A percentile compares a stretch with the other conserved stretches of the same genome.
These are phyloP conservation scores for Linum trigynum DNA, from an alignment of 345 rosid genomes.

Conservation along the genomic window DNA sequence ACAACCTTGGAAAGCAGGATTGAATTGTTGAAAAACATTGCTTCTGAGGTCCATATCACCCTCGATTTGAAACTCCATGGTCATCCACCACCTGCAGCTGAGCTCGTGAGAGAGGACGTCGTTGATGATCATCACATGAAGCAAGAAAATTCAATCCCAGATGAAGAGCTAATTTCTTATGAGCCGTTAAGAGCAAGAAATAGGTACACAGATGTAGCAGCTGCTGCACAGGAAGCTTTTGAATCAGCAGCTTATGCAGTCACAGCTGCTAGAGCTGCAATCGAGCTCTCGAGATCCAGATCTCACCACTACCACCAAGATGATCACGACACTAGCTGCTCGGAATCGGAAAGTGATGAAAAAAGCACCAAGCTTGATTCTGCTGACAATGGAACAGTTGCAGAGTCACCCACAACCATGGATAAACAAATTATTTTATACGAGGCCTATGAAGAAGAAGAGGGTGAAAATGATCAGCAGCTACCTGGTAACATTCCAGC, in stretches of 20 bases:
- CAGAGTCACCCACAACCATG: background rate
- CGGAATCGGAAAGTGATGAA: conserved; percentile 15
- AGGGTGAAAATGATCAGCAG: conserved; percentile 1
- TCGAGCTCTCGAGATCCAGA: conserved; percentile 30
- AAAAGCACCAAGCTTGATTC: background rate
- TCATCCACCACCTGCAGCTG: conserved; percentile 10
- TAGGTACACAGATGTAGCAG: conserved; percentile 25
- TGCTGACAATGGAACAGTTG: too few species aligned
- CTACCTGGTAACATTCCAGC: conserved; percentile 2
- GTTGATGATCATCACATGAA: background rate
- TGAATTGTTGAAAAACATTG: conserved; percentile 28
- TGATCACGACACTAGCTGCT: conserved; percentile 4
- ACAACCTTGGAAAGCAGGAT: conserved; percentile 33
- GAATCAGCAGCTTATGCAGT: conserved; percentile 43
- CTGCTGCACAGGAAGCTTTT: conserved; percentile 39
- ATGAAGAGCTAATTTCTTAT: conserved; percentile 12
- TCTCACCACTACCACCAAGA: conserved; percentile 17
- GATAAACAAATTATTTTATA: background rate
- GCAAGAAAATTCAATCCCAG: background rate
- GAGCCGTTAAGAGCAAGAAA: conserved; percentile 16
- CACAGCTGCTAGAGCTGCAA: conserved; percentile 40
- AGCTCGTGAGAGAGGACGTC: background rate
- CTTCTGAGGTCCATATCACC: conserved; percentile 26
- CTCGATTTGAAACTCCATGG: conserved; percentile 16
- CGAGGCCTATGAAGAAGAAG: background rate